These are phyloP conservation scores for Pleoardoris graminearum DNA, from an alignment of 2,329 filamentous ascomycete species.

Conservation along the genomic window DNA sequence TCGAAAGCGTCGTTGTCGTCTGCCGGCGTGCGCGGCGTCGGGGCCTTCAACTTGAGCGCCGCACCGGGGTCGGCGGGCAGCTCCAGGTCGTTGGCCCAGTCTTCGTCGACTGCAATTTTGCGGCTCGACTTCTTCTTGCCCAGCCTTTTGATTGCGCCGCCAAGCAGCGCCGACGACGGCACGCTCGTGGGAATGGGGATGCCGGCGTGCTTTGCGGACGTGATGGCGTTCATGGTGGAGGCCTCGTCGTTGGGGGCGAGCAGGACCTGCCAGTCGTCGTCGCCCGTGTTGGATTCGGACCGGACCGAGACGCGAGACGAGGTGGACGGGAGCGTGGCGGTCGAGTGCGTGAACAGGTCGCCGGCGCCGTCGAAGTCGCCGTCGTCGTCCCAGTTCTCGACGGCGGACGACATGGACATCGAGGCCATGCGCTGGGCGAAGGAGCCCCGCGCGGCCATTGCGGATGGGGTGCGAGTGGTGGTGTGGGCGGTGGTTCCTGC, in stretches of 20 bases:
- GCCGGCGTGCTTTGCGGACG: conserved; percentile 82
- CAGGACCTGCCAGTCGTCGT: conserved; percentile 87
- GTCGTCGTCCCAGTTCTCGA: conserved; percentile 69
- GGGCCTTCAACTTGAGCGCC: conserved; percentile 49
- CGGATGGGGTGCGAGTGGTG: conserved; percentile 24
- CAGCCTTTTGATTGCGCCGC: conserved; percentile 89
- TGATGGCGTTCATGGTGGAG: conserved; percentile 82
- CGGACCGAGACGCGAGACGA: conserved; percentile 83
- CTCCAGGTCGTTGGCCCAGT: conserved; percentile 57
- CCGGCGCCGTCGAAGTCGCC: conserved; percentile 55
- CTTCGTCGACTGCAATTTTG: conserved; percentile 53
- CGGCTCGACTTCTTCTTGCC: conserved; percentile 59
- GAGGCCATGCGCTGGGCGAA: conserved; percentile 46
- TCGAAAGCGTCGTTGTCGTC: conserved; percentile 79
- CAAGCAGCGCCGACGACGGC: conserved; percentile 83
- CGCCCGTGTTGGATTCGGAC: conserved; percentile 74
- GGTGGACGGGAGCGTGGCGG: conserved; percentile 70
- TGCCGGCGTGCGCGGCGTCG: conserved; percentile 49
- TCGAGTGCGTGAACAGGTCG: conserved; percentile 73
- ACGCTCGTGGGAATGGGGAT: conserved; percentile 89
- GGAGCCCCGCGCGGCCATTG: conserved; percentile 40
- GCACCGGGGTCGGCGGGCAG: conserved; percentile 43
- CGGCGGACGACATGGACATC: conserved; percentile 66
- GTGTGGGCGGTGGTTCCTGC: conserved; percentile 15
- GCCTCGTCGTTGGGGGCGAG: conserved; percentile 83